These are phyloP conservation scores for Annulohypoxylon maeteangense DNA, from an alignment of 495 filamentous ascomycete species.

Conservation along the genomic window DNA sequence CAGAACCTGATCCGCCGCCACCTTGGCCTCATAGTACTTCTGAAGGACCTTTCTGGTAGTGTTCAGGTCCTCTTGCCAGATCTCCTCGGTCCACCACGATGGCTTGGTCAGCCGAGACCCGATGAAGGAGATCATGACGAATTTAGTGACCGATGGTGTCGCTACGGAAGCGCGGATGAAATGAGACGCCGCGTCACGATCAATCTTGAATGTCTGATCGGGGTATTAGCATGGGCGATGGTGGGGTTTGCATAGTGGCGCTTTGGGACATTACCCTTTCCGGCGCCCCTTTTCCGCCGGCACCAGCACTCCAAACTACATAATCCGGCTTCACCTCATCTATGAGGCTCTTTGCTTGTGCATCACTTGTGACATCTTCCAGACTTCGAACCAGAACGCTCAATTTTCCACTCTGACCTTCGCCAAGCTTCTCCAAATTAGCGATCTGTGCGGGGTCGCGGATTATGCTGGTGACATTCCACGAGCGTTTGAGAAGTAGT, in stretches of 20 bases:
- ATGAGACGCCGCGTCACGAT: constrained; percentile 73
- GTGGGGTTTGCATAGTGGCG: constrained; percentile 47
- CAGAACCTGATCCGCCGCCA: constrained; percentile 78
- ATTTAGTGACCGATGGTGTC: constrained; percentile 70
- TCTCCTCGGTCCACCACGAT: constrained; percentile 72
- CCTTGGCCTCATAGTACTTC: constrained; percentile 77
- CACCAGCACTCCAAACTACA: constrained; percentile 83
- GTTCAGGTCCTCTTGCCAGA: constrained; percentile 62
- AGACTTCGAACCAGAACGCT: constrained; percentile 73
- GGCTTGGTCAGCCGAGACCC: constrained; percentile 68
- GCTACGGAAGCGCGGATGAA: constrained; percentile 75
- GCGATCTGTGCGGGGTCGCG: constrained; percentile 73
- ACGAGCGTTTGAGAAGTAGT: constrained; percentile 74
- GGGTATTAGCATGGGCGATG: constrained; percentile 46
- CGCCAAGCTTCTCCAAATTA: constrained; percentile 68
- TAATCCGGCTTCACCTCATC: constrained; percentile 71
- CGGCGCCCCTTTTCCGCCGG: constrained; percentile 79
- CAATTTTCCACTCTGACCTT: constrained; percentile 61
- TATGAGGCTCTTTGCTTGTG: constrained; percentile 69
- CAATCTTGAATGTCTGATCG: constrained; percentile 60
- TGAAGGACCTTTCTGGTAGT: constrained; percentile 66
- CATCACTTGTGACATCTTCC: constrained; percentile 72
- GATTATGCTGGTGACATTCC: constrained; percentile 82
- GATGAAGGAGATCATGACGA: constrained; percentile 78
- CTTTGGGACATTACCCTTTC: constrained; percentile 51